phyloP scores from a whole-genome alignment of 2,329 filamentous ascomycete genomes.

The Metarhizium rileyi region DNA sequence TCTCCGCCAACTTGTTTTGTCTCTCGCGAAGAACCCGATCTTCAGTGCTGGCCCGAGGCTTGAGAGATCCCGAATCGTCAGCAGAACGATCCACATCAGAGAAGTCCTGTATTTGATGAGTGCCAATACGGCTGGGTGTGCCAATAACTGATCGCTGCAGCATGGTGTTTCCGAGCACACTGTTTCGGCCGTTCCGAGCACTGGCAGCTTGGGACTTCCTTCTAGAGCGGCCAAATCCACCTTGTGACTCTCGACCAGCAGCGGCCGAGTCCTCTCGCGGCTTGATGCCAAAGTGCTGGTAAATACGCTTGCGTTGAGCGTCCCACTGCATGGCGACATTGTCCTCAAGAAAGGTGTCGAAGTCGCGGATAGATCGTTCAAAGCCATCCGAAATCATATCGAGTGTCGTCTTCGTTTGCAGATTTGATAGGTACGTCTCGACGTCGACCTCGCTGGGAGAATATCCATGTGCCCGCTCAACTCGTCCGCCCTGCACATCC shows the following conservation, averaged over 20 bases:
- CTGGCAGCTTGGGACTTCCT: constrained; percentile 41
- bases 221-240: constrained; percentile 51
- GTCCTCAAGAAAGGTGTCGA: constrained; percentile 88
- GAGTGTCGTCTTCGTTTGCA: constrained; percentile 83
- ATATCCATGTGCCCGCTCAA: constrained; percentile 32
- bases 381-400: constrained; percentile 90
- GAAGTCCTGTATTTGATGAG: constrained; percentile 55
- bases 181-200: constrained; percentile 41
- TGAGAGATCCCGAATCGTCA: constrained; percentile 33
- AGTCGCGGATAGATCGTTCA: constrained; percentile 79
- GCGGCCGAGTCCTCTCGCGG: constrained; percentile 38
- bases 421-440: constrained; percentile 70
- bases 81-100: constrained; percentile 56
- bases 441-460: constrained; percentile 53
- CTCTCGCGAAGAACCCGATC: constrained; percentile 75
- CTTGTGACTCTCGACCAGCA: constrained; percentile 37
- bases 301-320: constrained; percentile 82
- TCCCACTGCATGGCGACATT: constrained; percentile 96
- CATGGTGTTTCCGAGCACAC: constrained; percentile 47
- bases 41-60: constrained; percentile 43
- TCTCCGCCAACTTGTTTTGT: constrained; percentile 70
- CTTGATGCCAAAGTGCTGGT: constrained; percentile 90
- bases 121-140: constrained; percentile 57
- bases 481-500: constrained; percentile 43
- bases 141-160: constrained; percentile 84